Evolutionary conservation across 306 rosid genomes (phyloP), one percentile per base, ranked within the genome.

Genomic region (Gastrolobium villosum): DNA sequence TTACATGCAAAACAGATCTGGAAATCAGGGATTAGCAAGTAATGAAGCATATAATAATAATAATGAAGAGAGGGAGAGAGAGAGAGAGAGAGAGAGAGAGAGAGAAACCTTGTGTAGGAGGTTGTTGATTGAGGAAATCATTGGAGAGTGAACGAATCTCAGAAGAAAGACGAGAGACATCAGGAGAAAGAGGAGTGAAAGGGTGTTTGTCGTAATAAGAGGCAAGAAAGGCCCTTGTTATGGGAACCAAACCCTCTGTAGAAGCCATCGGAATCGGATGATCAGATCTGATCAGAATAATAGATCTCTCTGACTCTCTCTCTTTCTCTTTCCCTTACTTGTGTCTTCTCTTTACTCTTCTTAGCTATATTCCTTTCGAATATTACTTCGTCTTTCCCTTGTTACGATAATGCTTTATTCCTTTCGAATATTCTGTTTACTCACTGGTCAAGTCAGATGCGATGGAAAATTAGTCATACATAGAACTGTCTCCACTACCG

Each of bases 201-300:
- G 89, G 87, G 83, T 91, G 92, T 6, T 70, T 89, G 64, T 95
- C 99, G 82, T 95, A 95, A 40, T 87, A 95, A 26, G 98, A 86
- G 1, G 99, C 84, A 8, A 95, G 97, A 74, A 84, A 80, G 26
- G 74, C 79, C 83, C 99, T 82, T 20, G 98, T 95, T 39, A 95
- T 95, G 6, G 99, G 97, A 26, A 95, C 93, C 40, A 92, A 82
- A 72, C 99, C 99, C 79, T 88, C 97, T 31, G 87, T 95, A 5
- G 96, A 89, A 82, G 99, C 94, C 99, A 92, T 93, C 40, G 43
- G 62, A 60, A 84, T 91, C 57, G 55, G 62, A 70, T 37, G 15
- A 45, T 62, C 78, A 2, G 48, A 14, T 32, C 30, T 1, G 44
- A 13, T 11, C 65, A 32, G 9, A n/a, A 36, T 71, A 10, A 20